Evolutionary conservation across 2,329 filamentous ascomycete genomes (phyloP).

Genomic region (Ophiostoma tasmaniense): DNA sequence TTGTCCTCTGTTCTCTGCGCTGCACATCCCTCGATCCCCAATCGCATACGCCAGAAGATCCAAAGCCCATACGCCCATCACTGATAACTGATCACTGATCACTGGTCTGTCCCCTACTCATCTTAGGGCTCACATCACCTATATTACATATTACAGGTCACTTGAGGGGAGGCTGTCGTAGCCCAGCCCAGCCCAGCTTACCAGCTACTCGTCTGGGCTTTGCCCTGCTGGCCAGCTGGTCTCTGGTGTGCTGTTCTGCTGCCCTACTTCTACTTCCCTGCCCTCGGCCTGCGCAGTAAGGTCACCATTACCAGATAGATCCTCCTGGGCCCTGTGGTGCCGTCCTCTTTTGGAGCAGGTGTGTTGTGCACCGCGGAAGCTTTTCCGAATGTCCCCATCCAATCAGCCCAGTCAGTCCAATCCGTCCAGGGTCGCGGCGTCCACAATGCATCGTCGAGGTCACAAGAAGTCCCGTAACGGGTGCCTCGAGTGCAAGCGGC

Average conservation of each 20-base stretch:
- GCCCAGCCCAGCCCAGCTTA: no score
- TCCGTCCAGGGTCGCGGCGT: background rate
- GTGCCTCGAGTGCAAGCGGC: slow-evolving; percentile 28
- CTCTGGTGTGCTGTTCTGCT: background rate
- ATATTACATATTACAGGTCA: background rate
- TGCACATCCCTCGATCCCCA: background rate
- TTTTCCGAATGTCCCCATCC: background rate
- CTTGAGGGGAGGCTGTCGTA: background rate
- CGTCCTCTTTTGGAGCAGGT: no score
- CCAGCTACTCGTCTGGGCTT: background rate
- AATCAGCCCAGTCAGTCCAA: background rate
- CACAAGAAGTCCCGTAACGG: slow-evolving; percentile 28
- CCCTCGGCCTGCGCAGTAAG: background rate
- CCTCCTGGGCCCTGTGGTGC: no score
- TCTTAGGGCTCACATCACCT: background rate
- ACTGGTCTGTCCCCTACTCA: no score
- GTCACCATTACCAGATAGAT: background rate
- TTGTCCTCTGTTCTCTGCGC: background rate
- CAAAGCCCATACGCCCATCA: background rate
- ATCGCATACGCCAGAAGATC: background rate
- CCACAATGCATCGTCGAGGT: slow-evolving; percentile 17
- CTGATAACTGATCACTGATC: no score
- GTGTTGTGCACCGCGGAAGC: no score
- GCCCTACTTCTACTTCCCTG: background rate
- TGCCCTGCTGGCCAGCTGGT: background rate